Base-by-base conservation (phyloP, 257 asterid genomes). In the Jacaranda copaia region DNA sequence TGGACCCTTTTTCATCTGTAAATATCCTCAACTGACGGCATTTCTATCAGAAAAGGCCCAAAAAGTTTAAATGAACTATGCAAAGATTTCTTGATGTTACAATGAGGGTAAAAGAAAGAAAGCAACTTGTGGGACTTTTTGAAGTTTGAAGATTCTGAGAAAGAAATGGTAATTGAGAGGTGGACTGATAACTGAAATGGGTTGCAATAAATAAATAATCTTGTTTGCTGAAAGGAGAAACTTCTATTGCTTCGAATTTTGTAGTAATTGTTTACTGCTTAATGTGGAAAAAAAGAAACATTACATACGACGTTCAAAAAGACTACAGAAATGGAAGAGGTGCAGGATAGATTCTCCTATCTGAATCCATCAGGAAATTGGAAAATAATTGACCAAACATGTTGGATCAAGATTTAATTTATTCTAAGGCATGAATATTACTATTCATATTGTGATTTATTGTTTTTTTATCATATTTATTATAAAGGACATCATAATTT, bases 211-310 rank as follows among this genome's bases (percentile, higher is more conserved):
- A 81, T 60, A 16, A 73, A 72, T 12, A 67, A 39, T 66, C 66
- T 25, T 56, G 60, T 48, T 72, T 53, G 74, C 59, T 72, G 69
- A 52, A 65, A 70, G 81, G 57, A 75, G 94, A 75, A 82, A 82
- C 82, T 84, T 83, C 60, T 74, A 68, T 77, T 78, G 82, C 48
- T 76, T 85, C 84, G 70, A 77, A 74, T 25, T 25, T 25, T 25
- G 32, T 25, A 25, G 32, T 25, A 25, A 25, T 25, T 25, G 32
- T 25, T 25, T 25, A 25, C 2, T 25, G 32, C 32, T 25, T 2
- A 25, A 25, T 25, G 70, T 62, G 80, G 68, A 78, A 79, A 72
- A 55, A 63, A 75, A 38, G 74, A 74, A 69, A 63, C 3, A 39
- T 13, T 35, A 43, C 32, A 1, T 25, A 25, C 32, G 1, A 68